Conservation (phyloP, 805 yeast genomes). For the Suhomyces emberorum region DNA sequence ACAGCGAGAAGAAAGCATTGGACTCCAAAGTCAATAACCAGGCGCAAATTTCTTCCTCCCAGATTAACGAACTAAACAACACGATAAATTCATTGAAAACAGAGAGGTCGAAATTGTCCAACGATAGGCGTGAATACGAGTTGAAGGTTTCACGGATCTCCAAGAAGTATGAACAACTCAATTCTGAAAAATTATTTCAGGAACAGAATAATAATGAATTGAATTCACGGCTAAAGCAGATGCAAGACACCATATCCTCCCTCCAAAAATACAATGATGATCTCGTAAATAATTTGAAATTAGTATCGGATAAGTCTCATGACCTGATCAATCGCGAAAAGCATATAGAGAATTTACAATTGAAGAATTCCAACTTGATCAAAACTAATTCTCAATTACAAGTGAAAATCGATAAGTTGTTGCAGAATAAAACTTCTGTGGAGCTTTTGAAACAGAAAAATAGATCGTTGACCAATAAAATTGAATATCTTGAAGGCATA, state of each 20-base stretch:
- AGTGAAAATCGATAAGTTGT: slow-evolving; percentile 47
- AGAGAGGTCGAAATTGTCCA: slow-evolving; percentile 14
- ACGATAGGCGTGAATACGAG: slow-evolving; percentile 16
- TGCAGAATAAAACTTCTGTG: slow-evolving; percentile 45
- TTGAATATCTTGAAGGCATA: slow-evolving; percentile 36
- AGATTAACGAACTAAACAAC: slow-evolving; percentile 15
- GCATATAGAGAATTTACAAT: slow-evolving; percentile 18
- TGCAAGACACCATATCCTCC: slow-evolving; percentile 26
- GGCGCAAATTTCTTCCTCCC: slow-evolving; percentile 21
- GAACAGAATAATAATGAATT: slow-evolving; percentile 36
- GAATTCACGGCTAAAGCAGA: slow-evolving; percentile 29
- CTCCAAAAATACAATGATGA: slow-evolving; percentile 30
- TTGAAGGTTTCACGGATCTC: slow-evolving; percentile 20
- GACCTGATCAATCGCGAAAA: slow-evolving; percentile 8
- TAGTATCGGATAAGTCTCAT: slow-evolving; percentile 8
- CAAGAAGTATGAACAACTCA: slow-evolving; percentile 31
- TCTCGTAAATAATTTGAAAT: slow-evolving; percentile 32
- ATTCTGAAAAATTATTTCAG: slow-evolving; percentile 32
- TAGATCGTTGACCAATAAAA: slow-evolving; percentile 34
- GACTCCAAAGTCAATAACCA: slow-evolving; percentile 32
- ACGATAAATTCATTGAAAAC: slow-evolving; percentile 17
- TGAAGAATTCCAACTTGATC: slow-evolving; percentile 32
- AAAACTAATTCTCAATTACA: slow-evolving; percentile 55
- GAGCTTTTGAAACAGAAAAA: slow-evolving; percentile 60
- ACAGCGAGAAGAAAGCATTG: slow-evolving; percentile 30